A percentile compares a stretch with the other conserved stretches of the same genome.
Evolutionary conservation across 768 basidiomycete species (phyloP).

Genomic region (Termitomyces heimii): DNA sequence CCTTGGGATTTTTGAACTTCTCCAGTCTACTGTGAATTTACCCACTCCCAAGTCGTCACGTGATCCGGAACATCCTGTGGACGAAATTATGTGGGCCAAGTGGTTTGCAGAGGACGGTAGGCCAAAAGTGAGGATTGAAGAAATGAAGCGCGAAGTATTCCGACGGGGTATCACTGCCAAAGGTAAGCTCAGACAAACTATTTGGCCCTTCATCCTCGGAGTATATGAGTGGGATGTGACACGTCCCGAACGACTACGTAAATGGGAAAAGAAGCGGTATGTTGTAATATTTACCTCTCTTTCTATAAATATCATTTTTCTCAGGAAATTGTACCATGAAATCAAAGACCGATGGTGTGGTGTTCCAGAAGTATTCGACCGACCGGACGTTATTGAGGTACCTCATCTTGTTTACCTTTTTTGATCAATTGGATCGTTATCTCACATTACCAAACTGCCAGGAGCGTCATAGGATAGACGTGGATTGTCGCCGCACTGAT

Average conservation of each 20-base stretch:
- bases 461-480: slow-evolving; percentile 93
- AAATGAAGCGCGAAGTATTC: slow-evolving; percentile 76
- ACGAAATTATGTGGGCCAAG: slow-evolving; percentile 61
- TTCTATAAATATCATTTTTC: background rate
- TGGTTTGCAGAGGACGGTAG: slow-evolving; percentile 77
- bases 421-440: background rate
- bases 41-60: slow-evolving; percentile 81
- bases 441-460: slow-evolving; percentile 14
- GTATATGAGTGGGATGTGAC: slow-evolving; percentile 79
- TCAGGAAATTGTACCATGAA: slow-evolving; percentile 61
- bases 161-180: slow-evolving; percentile 58
- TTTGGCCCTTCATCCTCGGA: slow-evolving; percentile 90
- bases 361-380: slow-evolving; percentile 74
- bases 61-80: slow-evolving; percentile 73
- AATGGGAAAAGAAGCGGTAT: slow-evolving; percentile 64
- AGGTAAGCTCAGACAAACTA: slow-evolving; percentile 55
- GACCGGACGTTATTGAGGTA: slow-evolving; percentile 78
- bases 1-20: slow-evolving; percentile 82
- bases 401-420: slow-evolving; percentile 10
- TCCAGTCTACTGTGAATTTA: slow-evolving; percentile 73
- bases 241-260: slow-evolving; percentile 47
- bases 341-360: slow-evolving; percentile 82
- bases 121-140: slow-evolving; percentile 58
- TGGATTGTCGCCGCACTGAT: slow-evolving; percentile 96
- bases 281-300: background rate